Percentiles rank a stretch among this genome's conserved stretches.
Conservation (phyloP, 2,329 filamentous ascomycete species). For the Mycogone perniciosa region DNA sequence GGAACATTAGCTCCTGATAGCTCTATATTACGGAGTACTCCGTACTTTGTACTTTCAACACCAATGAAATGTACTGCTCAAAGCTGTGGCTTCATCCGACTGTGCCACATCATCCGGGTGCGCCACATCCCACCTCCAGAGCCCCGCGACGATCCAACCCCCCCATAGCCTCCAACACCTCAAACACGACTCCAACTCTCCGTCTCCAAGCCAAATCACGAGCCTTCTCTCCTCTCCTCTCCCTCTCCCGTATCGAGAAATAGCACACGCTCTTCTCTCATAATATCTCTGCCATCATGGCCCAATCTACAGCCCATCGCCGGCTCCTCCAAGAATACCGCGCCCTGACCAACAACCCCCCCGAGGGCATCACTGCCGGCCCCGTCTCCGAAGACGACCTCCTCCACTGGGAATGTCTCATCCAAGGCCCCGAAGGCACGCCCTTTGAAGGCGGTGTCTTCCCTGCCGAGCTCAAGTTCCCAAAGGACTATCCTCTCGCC, state of each 20-base stretch:
- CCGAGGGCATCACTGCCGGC: constrained; percentile 95
- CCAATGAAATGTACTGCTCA: too few species aligned
- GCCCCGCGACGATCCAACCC: too few species aligned
- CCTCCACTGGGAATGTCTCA: constrained; percentile 92
- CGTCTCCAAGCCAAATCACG: not conserved
- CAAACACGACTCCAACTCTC: not conserved
- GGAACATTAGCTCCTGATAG: too few species aligned
- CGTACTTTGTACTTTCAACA: too few species aligned
- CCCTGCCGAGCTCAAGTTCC: constrained; percentile 89
- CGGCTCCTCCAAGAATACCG: constrained; percentile 97
- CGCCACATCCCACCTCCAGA: too few species aligned
- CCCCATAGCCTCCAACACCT: too few species aligned
- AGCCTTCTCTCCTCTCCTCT: not conserved
- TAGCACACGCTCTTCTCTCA: not conserved
- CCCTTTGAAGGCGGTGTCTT: constrained; percentile 96
- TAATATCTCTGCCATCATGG: constrained; percentile 32
- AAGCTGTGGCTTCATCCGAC: too few species aligned
- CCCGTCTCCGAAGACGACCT: constrained; percentile 92
- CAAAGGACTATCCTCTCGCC: constrained; percentile 92
- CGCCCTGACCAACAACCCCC: constrained; percentile 84
- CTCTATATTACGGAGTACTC: too few species aligned
- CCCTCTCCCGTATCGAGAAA: not conserved
- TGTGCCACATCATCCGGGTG: too few species aligned
- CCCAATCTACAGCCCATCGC: constrained; percentile 58
- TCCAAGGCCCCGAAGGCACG: constrained; percentile 90